These are phyloP conservation scores for Inga oerstediana DNA, from an alignment of 306 rosid genomes.

Conservation along the genomic window DNA sequence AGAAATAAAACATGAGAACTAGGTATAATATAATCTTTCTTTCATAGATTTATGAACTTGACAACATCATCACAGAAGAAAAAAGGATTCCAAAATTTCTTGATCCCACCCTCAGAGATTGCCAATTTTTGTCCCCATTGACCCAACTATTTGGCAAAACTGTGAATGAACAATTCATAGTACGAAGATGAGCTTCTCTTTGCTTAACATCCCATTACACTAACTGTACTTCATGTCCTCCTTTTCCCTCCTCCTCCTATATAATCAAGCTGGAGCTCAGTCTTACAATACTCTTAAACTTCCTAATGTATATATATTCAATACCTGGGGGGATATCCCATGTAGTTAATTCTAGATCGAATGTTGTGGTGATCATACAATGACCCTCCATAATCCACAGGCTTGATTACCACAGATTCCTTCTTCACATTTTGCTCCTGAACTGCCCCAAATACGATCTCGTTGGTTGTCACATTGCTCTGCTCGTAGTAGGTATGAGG, in stretches of 20 bases:
- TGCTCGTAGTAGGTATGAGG: conserved; percentile 73
- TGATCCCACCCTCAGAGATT: conserved; percentile 33
- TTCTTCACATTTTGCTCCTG: conserved; percentile 65
- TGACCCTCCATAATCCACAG: conserved; percentile 64
- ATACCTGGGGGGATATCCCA: conserved; percentile 53
- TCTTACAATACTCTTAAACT: conserved; percentile 43
- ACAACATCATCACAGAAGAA: conserved; percentile 32
- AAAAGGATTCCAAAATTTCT: conserved; percentile 39
- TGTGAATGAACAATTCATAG: conserved; percentile 39
- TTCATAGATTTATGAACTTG: conserved; percentile 26
- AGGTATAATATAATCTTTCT: not conserved
- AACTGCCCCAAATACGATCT: conserved; percentile 84
- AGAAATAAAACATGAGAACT: not conserved
- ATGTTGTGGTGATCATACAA: conserved; percentile 55
- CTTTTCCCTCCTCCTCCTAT: conserved; percentile 1
- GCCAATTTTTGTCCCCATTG: conserved; percentile 20
- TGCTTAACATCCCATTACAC: conserved; percentile 34
- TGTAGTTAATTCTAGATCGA: conserved; percentile 44
- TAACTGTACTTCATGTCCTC: conserved; percentile 36
- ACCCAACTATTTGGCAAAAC: conserved; percentile 38
- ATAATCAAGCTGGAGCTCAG: conserved; percentile 33
- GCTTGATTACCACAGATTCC: conserved; percentile 56
- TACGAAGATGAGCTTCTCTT: conserved; percentile 35
- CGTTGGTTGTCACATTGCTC: conserved; percentile 64
- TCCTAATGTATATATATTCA: conserved; percentile 48